Base-by-base conservation (phyloP, 2,329 filamentous ascomycete genomes). In the Xylaria polymorpha region DNA sequence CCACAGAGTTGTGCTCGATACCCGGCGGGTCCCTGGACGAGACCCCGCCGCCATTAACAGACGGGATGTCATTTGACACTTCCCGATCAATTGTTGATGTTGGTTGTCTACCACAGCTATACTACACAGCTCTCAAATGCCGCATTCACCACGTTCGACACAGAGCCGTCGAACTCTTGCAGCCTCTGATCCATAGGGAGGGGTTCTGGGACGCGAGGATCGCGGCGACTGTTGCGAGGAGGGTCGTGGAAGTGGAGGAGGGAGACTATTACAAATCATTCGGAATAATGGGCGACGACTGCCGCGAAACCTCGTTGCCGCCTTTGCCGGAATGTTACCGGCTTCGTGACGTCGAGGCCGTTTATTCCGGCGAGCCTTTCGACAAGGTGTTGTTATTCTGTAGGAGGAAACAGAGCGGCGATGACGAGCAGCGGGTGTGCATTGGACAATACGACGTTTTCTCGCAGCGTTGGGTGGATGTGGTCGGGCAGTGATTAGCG, bases 181-280 rank as follows among this genome's bases (percentile, higher is more conserved):
- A 35, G 15, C 25, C 50, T 15, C 5, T 53, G 15, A 15, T 35
- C 15, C 50, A 53, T n/a, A 9, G 50, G 9, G 50, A 53, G 9
- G 50, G 50, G 18, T 32, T 32, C n/a, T 53, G 50, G 50, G 50
- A 53, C 32, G 50, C 25, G 25, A 53, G 50, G 8, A 53, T 53
- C 29, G 25, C 50, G 15, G 50, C 50, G 8, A 35, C 50, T 35
- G 25, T 53, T 10, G 50, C 50, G 25, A 32, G 8, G 18, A 53
- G 25, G 15, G 50, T 35, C 15, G n/a, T 53, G 15, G 50, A 53
- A 35, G 25, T 35, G 3, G 50, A 53, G 50, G 50, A 53, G 50
- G 50, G 50, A 10, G 50, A n/a, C 25, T 53, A 53, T 35, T 53
- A 53, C 32, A 53, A n/a, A n/a, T 12, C 7, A 53, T 53, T 32